Conservation (phyloP, 257 asterid genomes). For the Fraxinus cuspidata region DNA sequence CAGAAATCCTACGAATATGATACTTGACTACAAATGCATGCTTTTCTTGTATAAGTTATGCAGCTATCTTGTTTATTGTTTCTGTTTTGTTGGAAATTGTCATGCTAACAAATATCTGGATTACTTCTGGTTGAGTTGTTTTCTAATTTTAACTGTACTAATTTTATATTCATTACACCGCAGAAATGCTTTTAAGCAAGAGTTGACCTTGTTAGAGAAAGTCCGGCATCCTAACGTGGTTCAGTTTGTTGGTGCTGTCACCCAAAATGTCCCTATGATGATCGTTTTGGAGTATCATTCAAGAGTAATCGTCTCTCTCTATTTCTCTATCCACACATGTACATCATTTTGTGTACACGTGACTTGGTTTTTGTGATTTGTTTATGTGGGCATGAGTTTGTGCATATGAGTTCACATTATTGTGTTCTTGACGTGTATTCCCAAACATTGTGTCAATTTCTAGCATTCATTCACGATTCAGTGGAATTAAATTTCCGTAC, state of each 20-base stretch:
- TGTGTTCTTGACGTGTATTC: conserved; percentile 10
- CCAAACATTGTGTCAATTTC: conserved; percentile 1
- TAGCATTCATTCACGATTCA: conserved; percentile 4
- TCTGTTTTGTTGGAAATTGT: background rate
- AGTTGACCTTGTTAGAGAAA: conserved; percentile 80
- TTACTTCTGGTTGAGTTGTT: conserved; percentile 2
- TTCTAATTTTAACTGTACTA: conserved; percentile 20
- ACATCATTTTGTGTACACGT: background rate
- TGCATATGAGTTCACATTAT: background rate
- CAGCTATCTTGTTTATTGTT: background rate
- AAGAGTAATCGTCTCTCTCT: conserved; percentile 53
- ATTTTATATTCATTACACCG: conserved; percentile 28
- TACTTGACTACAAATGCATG: background rate
- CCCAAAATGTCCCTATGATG: conserved; percentile 98
- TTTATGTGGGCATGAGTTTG: background rate
- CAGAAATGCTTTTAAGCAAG: conserved; percentile 89
- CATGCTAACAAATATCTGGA: background rate
- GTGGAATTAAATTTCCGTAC: conserved; percentile 1
- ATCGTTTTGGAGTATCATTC: conserved; percentile 82
- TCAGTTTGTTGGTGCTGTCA: conserved; percentile 98
- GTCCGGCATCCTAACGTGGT: conserved; percentile 97
- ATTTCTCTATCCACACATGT: background rate
- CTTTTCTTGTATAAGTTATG: conserved; percentile 5
- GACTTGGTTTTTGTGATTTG: background rate
- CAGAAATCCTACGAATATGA: background rate